Evolutionary conservation across 164 flowering plant genomes (phyloP), one percentile per base, ranked within the genome.

Genomic region (Umbilicus rupestris): DNA sequence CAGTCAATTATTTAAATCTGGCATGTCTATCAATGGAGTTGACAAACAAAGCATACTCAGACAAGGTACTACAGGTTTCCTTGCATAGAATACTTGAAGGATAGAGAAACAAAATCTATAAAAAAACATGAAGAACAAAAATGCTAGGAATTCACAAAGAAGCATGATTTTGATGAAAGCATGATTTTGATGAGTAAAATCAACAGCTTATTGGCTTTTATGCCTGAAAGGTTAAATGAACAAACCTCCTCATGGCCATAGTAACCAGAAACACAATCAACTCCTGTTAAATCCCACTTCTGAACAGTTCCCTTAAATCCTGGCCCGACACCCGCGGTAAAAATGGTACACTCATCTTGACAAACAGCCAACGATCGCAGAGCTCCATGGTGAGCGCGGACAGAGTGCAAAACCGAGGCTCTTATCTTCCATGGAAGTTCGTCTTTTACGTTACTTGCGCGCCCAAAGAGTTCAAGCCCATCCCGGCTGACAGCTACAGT

Each of bases 221-320:
- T 41, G 22, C 24, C 24, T 8, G 55, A 49, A 24, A 63, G 41
- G 46, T 46, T 29, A 52, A 7, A 74, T 60, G 67, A 75, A 70
- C 79, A 65, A 73, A 91, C 99, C 99, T 91, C 99, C 65, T 94
- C 97, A 73, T 94, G 99, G 47, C 96, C 99, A 78, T 89, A 82
- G 71, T 91, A 94, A 63, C 93, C 92, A 72, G 92, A 85, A 10
- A 83, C 64, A 66, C 87, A 82, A 70, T 81, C 85, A 71, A 85
- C 71, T 76, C 87, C 79, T 22, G 90, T 71, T 73, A 94, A 71
- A 45, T 90, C 93, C 97, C 95, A 94, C 75, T 81, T 89, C 74
- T 89, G 97, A 76, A 91, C 88, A 63, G 87, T 85, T 70, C 99
- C 99, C 74, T 87, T 94, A 74, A 87, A 91, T 68, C 97, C 95